Conservation (phyloP, 106 monocot genomes). For the Dendrobium huoshanense region DNA sequence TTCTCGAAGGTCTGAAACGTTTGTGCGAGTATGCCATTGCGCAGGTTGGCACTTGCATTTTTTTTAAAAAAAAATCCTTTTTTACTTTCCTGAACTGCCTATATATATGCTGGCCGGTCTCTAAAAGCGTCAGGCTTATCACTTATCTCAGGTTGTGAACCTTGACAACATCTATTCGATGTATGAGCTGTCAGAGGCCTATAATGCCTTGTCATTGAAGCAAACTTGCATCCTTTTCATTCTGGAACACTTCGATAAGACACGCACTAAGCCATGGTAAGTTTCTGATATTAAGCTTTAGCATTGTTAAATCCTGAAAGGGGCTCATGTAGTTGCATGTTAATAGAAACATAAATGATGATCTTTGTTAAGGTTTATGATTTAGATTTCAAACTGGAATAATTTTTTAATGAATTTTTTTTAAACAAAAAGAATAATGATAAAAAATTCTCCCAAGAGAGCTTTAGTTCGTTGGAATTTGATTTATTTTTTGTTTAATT, state of each 20-base stretch:
- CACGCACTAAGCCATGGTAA: constrained; percentile 64
- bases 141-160: constrained; percentile 48
- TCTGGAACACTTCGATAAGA: constrained; percentile 78
- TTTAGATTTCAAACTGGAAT: too few species aligned
- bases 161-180: constrained; percentile 76
- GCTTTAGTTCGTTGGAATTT: too few species aligned
- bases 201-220: constrained; percentile 71
- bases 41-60: constrained; percentile 37
- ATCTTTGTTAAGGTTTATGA: too few species aligned
- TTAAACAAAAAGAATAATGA: too few species aligned
- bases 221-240: constrained; percentile 81
- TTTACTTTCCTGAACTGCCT: not conserved
- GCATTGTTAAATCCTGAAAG: not conserved
- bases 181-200: constrained; percentile 95
- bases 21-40: constrained; percentile 91
- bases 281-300: not conserved
- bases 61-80: not conserved
- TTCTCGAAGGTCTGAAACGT: constrained; percentile 91
- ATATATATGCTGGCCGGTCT: not conserved
- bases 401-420: too few species aligned
- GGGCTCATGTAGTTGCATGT: too few species aligned
- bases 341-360: too few species aligned
- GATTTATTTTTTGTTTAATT: too few species aligned
- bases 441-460: too few species aligned
- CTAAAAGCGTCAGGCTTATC: not conserved